Percentiles rank a stretch among this genome's conserved stretches.
Evolutionary conservation across 2,329 filamentous ascomycete genomes (phyloP).

Genomic region (Alternaria solani): DNA sequence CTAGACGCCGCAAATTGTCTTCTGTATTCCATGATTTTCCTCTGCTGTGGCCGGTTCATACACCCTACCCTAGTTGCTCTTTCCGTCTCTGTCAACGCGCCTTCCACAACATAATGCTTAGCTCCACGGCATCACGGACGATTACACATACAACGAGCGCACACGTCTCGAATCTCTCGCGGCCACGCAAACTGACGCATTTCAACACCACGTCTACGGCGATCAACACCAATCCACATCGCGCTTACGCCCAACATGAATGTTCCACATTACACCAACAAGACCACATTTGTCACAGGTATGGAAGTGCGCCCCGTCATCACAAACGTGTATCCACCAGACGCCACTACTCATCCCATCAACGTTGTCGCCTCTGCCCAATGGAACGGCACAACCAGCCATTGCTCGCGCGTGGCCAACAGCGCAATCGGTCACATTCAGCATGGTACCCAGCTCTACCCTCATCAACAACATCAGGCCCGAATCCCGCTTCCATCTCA

Average conservation of each 20-base stretch:
- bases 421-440: background rate
- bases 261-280: background rate
- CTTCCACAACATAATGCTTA: background rate
- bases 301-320: background rate
- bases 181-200: background rate
- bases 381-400: slow-evolving; percentile 18
- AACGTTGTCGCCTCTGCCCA: slow-evolving; percentile 4
- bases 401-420: background rate
- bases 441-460: background rate
- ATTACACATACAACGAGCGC: background rate
- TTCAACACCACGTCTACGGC: background rate
- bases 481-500: background rate
- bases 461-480: slow-evolving; percentile 1
- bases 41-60: background rate
- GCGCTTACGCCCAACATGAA: background rate
- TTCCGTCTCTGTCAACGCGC: background rate
- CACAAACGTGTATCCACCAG: background rate
- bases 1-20: background rate
- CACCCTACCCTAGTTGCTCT: background rate
- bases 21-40: background rate
- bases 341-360: background rate
- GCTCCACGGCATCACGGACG: background rate
- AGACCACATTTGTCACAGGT: background rate
- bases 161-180: background rate
- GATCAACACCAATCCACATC: background rate